Percentiles rank a stretch among this genome's conserved stretches.
Conservation (phyloP, 2,329 filamentous ascomycete species). For the Fusarium cicatricum region DNA sequence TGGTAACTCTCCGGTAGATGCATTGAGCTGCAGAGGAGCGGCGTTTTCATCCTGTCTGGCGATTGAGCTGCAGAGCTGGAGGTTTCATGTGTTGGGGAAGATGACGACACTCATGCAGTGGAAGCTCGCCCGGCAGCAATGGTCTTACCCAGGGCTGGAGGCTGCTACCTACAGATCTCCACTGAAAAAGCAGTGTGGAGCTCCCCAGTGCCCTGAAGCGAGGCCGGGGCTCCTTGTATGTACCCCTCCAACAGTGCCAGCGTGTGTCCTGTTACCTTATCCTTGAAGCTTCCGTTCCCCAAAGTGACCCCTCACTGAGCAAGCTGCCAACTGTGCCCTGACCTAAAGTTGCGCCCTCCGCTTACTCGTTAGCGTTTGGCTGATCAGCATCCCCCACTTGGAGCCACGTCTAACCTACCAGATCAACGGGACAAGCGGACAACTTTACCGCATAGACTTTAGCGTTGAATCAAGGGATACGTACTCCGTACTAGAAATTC, state of each 20-base stretch:
- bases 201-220: slow-evolving; percentile 18
- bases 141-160: background rate
- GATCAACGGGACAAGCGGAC: slow-evolving; percentile 12
- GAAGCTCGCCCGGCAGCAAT: background rate
- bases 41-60: too few relatives aligned
- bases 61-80: background rate
- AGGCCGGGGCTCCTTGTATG: slow-evolving; percentile 3
- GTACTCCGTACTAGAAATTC: background rate
- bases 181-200: slow-evolving; percentile 38
- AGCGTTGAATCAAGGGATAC: background rate
- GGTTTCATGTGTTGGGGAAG: background rate
- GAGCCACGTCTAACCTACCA: slow-evolving; percentile 24
- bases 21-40: background rate
- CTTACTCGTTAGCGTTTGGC: background rate
- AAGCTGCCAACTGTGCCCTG: background rate
- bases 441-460: background rate
- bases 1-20: background rate
- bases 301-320: too few relatives aligned
- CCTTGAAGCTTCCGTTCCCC: slow-evolving; percentile 5
- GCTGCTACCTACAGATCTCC: slow-evolving; percentile 26
- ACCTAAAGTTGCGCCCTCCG: slow-evolving; percentile 5
- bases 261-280: slow-evolving; percentile 5
- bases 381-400: background rate
- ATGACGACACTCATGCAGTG: background rate
- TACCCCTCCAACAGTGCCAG: slow-evolving; percentile 11